A percentile compares a stretch with the other conserved stretches of the same genome.
phyloP scores from a whole-genome alignment of 495 filamentous ascomycete genomes.

The Xylaria cubensis region DNA sequence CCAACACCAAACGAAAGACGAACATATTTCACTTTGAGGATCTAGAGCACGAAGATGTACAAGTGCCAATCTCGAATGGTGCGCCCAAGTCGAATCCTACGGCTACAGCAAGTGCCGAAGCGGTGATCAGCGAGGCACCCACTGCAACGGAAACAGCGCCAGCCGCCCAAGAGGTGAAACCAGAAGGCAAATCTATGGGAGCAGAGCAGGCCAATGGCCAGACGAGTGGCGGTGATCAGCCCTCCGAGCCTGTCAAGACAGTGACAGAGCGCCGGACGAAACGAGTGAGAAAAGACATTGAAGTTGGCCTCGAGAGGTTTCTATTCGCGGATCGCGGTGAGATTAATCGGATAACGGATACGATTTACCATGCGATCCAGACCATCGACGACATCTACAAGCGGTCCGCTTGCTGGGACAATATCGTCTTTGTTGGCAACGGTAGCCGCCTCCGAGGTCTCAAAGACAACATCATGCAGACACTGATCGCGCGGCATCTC shows the following conservation, averaged over 20 bases:
- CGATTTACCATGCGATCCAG: slow-evolving; percentile 81
- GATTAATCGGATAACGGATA: slow-evolving; percentile 78
- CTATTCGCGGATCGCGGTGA: slow-evolving; percentile 75
- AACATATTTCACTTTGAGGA: slow-evolving; percentile 87
- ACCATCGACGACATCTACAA: slow-evolving; percentile 78
- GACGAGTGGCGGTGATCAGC: slow-evolving; percentile 21
- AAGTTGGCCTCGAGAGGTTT: slow-evolving; percentile 89
- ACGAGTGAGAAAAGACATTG: slow-evolving; percentile 72
- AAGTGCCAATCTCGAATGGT: slow-evolving; percentile 52
- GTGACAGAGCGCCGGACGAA: slow-evolving; percentile 48
- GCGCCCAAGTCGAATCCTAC: slow-evolving; percentile 43
- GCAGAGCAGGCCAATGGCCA: slow-evolving; percentile 26
- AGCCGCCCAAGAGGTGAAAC: slow-evolving; percentile 28
- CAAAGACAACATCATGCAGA: slow-evolving; percentile 82
- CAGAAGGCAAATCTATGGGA: slow-evolving; percentile 33
- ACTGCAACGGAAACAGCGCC: slow-evolving; percentile 38
- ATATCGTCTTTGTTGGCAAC: slow-evolving; percentile 84
- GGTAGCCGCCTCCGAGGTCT: slow-evolving; percentile 84
- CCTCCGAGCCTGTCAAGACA: slow-evolving; percentile 25
- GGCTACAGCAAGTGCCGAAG: slow-evolving; percentile 43
- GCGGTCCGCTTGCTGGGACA: slow-evolving; percentile 88
- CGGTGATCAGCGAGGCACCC: slow-evolving; percentile 48
- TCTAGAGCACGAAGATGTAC: slow-evolving; percentile 67
- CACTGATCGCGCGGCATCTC: slow-evolving; percentile 79
- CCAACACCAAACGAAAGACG: slow-evolving; percentile 79